Percentiles rank a stretch among this genome's conserved stretches.
These are phyloP conservation scores for Mimosa pudica DNA, from an alignment of 306 rosid genomes.

Conservation along the genomic window DNA sequence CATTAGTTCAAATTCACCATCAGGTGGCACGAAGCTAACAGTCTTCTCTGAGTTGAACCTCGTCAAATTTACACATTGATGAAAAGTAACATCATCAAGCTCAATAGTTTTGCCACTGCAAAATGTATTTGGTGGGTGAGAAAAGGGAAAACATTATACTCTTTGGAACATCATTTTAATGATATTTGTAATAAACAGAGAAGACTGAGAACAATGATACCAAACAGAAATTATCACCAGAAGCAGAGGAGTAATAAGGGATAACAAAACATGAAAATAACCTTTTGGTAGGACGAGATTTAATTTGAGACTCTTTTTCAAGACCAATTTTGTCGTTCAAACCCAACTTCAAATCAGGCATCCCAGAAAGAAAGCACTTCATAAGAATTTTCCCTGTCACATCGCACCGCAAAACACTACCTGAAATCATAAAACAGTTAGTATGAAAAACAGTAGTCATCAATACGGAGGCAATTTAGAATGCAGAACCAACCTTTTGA, in stretches of 20 bases:
- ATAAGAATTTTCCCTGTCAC: conserved; percentile 89
- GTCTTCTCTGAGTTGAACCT: conserved; percentile 93
- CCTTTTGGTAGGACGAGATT: conserved; percentile 88
- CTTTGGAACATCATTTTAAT: conserved; percentile 1
- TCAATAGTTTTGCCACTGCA: conserved; percentile 90
- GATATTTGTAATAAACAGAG: conserved; percentile 19
- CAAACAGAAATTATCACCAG: conserved; percentile 8
- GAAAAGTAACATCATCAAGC: conserved; percentile 93
- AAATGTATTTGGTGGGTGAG: conserved; percentile 22
- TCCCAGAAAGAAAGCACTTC: conserved; percentile 96
- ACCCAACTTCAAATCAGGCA: conserved; percentile 96
- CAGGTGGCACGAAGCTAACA: conserved; percentile 95
- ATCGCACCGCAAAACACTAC: conserved; percentile 89
- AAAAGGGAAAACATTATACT: background rate
- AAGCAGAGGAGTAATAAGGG: background rate
- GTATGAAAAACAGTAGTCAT: conserved; percentile 30
- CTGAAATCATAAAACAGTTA: conserved; percentile 51
- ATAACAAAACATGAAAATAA: conserved; percentile 34
- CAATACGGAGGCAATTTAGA: conserved; percentile 13
- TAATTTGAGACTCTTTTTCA: conserved; percentile 83
- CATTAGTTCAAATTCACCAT: conserved; percentile 95
- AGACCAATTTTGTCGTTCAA: conserved; percentile 91
- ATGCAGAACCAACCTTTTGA: conserved; percentile 66
- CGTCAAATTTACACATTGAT: conserved; percentile 91
- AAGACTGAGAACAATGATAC: background rate